phyloP scores from a whole-genome alignment of 305 asterid genomes.

The Lippia alba region DNA sequence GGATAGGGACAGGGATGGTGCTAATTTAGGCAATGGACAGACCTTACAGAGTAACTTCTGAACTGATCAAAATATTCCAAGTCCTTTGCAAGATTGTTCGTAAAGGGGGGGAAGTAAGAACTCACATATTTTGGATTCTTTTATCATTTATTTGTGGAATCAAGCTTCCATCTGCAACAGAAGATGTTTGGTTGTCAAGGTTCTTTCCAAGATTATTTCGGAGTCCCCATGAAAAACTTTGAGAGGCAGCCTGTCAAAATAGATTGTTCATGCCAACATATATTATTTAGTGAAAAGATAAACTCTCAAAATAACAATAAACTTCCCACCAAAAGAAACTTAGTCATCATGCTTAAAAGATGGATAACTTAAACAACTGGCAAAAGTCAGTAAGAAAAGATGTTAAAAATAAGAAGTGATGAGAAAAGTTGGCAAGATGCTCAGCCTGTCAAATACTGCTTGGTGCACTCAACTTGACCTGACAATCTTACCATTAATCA shows the following conservation, averaged over 20 bases:
- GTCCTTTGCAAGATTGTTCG: conserved; percentile 12
- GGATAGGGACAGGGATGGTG: conserved; percentile 20
- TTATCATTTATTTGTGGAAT: conserved; percentile 40
- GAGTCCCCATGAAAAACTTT: conserved; percentile 42
- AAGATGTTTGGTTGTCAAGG: conserved; percentile 42
- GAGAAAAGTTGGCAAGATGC: conserved; percentile 12
- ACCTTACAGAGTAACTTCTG: conserved; percentile 8
- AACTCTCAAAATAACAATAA: conserved; percentile 17
- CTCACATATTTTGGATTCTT: conserved; percentile 52
- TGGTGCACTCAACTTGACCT: conserved; percentile 23
- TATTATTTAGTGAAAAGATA: background rate
- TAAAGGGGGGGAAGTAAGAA: conserved; percentile 28
- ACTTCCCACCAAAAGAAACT: conserved; percentile 23
- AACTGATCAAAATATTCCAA: conserved; percentile 30
- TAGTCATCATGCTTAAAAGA: conserved; percentile 19
- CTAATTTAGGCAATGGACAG: conserved; percentile 14
- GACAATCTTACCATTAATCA: conserved; percentile 30
- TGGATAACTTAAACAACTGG: conserved; percentile 21
- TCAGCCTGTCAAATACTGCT: conserved; percentile 26
- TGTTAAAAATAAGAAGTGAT: conserved; percentile 4
- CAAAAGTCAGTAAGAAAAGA: conserved; percentile 21
- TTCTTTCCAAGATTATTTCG: conserved; percentile 41
- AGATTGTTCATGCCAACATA: conserved; percentile 35
- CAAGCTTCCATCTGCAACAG: conserved; percentile 45
- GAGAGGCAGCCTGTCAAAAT: conserved; percentile 55